A percentile compares a stretch with the other conserved stretches of the same genome.
These are phyloP conservation scores for Populus hybrid DNA, from an alignment of 441 rosid species.

Conservation along the genomic window DNA sequence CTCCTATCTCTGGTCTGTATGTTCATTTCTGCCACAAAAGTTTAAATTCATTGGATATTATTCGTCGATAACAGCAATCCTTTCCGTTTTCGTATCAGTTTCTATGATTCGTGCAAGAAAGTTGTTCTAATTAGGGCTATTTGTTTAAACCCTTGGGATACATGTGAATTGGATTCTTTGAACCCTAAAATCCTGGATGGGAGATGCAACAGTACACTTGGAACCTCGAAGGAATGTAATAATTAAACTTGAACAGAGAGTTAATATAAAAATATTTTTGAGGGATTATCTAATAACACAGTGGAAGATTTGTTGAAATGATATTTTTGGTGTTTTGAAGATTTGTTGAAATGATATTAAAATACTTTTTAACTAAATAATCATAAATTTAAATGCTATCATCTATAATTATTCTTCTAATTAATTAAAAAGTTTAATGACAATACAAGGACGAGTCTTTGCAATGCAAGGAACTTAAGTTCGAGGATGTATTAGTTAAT, in stretches of 20 bases:
- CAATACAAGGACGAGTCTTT: background rate
- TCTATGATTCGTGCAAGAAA: background rate
- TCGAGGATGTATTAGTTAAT: background rate
- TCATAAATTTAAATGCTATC: background rate
- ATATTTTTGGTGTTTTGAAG: background rate
- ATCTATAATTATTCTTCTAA: no score
- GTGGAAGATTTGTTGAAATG: no score
- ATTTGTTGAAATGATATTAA: background rate
- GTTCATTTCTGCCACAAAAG: background rate
- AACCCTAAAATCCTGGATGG: background rate
- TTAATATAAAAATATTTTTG: background rate
- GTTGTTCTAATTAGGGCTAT: background rate
- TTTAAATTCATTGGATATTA: background rate
- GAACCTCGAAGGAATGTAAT: background rate
- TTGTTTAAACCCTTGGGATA: background rate
- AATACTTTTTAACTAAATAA: no score
- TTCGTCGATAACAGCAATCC: slow-evolving; percentile 11
- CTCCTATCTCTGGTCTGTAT: background rate
- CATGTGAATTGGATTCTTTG: background rate
- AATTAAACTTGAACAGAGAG: background rate
- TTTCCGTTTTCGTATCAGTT: slow-evolving; percentile 18
- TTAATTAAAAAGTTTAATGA: background rate
- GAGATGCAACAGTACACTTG: background rate
- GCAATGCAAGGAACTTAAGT: background rate
- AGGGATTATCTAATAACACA: background rate